Percentiles rank a stretch among this genome's conserved stretches.
phyloP scores from a whole-genome alignment of 129 eudicot species.

The Centrapalus pauciflorus region DNA sequence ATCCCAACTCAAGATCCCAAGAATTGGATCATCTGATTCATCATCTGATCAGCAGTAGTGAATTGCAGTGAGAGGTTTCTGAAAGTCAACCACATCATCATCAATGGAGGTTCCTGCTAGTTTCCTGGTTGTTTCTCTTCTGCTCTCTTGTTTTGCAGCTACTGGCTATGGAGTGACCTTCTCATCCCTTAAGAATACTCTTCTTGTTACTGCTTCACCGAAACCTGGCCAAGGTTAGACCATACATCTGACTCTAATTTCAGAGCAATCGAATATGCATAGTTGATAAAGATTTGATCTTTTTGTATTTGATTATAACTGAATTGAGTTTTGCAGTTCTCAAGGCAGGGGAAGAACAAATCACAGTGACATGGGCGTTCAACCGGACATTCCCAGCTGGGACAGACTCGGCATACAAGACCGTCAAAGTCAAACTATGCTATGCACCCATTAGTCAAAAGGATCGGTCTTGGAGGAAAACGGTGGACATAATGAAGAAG shows the following conservation, averaged over 20 bases:
- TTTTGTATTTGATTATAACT: not conserved
- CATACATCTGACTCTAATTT: not conserved
- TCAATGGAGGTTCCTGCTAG: conserved; percentile 39
- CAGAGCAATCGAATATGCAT: not conserved
- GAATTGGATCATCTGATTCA: conserved; percentile 18
- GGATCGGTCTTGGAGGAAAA: conserved; percentile 70
- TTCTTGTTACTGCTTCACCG: conserved; percentile 33
- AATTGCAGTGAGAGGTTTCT: conserved; percentile 6
- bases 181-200: conserved; percentile 44
- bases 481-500: conserved; percentile 35
- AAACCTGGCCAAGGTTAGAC: conserved; percentile 39
- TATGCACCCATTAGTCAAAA: conserved; percentile 62
- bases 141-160: conserved; percentile 34
- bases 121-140: conserved; percentile 29
- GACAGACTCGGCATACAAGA: conserved; percentile 42
- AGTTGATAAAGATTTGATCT: not conserved
- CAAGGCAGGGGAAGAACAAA: conserved; percentile 46
- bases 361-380: conserved; percentile 51
- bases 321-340: conserved; percentile 29
- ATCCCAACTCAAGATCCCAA: conserved; percentile 10
- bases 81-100: conserved; percentile 13
- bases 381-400: conserved; percentile 33
- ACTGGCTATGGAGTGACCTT: conserved; percentile 40
- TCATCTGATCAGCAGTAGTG: conserved; percentile 19
- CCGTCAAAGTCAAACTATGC: conserved; percentile 53